Conservation (phyloP, 2,329 filamentous ascomycete species). For the Pyrenophora graminea region DNA sequence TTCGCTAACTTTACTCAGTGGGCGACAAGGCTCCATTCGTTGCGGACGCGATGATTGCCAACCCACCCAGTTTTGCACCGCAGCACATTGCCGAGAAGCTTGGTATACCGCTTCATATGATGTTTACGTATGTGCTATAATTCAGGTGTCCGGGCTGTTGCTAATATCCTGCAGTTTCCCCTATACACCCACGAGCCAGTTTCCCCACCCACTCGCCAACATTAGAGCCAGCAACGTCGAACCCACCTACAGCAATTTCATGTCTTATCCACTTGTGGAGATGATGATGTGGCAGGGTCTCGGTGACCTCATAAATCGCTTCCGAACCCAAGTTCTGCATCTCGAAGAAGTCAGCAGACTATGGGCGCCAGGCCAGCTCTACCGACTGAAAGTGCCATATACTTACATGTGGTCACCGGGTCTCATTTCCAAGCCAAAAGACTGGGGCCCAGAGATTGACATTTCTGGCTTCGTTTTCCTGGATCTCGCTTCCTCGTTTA, state of each 20-base stretch:
- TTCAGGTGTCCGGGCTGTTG: neutral
- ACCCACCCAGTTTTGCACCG: slow-evolving; percentile 77
- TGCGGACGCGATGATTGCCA: slow-evolving; percentile 80
- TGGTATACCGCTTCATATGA: slow-evolving; percentile 76
- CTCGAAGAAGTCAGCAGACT: slow-evolving; percentile 75
- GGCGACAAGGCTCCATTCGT: slow-evolving; percentile 71
- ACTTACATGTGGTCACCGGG: slow-evolving; percentile 70
- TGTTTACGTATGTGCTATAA: slow-evolving; percentile 73
- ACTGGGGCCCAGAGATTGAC: slow-evolving; percentile 72
- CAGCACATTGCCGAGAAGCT: slow-evolving; percentile 76
- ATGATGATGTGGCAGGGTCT: slow-evolving; percentile 71
- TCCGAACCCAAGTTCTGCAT: slow-evolving; percentile 69
- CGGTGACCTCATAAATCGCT: slow-evolving; percentile 76
- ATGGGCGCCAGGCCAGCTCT: slow-evolving; percentile 75
- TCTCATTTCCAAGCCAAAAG: slow-evolving; percentile 67
- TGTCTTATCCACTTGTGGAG: slow-evolving; percentile 78
- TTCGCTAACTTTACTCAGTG: slow-evolving; percentile 47
- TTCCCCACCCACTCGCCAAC: slow-evolving; percentile 77
- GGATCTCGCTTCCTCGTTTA: slow-evolving; percentile 66
- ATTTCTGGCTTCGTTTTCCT: slow-evolving; percentile 80
- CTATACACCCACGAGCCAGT: slow-evolving; percentile 74
- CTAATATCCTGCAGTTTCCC: slow-evolving; percentile 59
- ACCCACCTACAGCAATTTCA: slow-evolving; percentile 75
- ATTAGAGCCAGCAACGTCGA: slow-evolving; percentile 75
- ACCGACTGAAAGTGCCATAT: slow-evolving; percentile 73